Conservation (phyloP, 805 yeast species). For the Metschnikowia gruessii region DNA sequence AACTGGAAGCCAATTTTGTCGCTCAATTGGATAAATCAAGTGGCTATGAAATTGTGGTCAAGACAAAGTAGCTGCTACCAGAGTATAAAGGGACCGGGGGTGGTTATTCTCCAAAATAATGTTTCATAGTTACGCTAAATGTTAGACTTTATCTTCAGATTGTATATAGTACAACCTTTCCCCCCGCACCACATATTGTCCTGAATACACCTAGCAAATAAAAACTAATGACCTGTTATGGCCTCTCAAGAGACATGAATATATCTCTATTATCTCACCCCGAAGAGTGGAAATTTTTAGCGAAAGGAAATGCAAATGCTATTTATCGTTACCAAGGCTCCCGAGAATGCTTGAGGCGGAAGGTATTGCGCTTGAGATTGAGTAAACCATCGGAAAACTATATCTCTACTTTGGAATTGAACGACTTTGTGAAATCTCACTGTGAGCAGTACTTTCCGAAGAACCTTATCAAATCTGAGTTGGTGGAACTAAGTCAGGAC, state of each 20-base stretch:
- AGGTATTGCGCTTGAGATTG: conserved; percentile 39
- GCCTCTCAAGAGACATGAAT: background rate
- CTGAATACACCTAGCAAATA: background rate
- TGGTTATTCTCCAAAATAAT: conserved; percentile 3
- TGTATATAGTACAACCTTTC: background rate
- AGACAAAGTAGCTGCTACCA: background rate
- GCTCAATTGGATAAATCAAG: background rate
- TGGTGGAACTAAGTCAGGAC: conserved; percentile 29
- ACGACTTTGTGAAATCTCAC: conserved; percentile 37
- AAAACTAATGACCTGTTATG: too few species aligned
- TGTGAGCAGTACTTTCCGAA: conserved; percentile 32
- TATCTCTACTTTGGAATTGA: conserved; percentile 40
- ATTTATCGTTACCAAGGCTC: conserved; percentile 42
- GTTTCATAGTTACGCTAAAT: background rate
- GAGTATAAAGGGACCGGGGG: conserved; percentile 2
- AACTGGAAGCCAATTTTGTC: background rate
- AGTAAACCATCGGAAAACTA: conserved; percentile 34
- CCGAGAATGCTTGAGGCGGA: conserved; percentile 30
- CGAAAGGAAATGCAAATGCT: conserved; percentile 50
- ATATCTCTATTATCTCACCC: conserved; percentile 5
- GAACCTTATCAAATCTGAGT: conserved; percentile 32
- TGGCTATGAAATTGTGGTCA: too few species aligned
- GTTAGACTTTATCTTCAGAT: background rate
- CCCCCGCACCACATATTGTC: background rate
- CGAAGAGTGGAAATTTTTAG: conserved; percentile 43